Evolutionary conservation across 352 stramenopile genomes (phyloP).

Genomic region (Plasmopara muralis): DNA sequence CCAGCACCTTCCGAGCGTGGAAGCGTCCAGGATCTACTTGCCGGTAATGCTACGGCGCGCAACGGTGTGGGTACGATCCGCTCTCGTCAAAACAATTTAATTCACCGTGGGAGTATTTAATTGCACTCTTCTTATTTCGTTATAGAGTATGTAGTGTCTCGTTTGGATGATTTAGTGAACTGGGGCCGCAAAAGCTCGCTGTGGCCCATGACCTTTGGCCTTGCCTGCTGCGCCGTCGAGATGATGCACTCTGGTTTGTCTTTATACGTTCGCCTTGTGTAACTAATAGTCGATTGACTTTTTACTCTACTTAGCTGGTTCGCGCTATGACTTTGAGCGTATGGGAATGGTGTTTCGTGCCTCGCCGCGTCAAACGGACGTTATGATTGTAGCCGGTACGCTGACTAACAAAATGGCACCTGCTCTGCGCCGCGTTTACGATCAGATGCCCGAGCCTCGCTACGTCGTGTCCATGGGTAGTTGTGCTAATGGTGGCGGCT

Average conservation of each 20-base stretch:
- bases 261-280: background rate
- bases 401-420: constrained; percentile 99
- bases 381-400: constrained; percentile 99
- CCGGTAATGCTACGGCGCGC: constrained; percentile 55
- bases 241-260: constrained; percentile 95
- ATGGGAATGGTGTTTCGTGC: constrained; percentile 97
- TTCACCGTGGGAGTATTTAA: constrained; percentile 1
- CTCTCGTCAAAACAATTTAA: background rate
- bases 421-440: constrained; percentile 92
- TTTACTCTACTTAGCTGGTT: constrained; percentile 22
- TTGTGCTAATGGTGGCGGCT: constrained; percentile 93
- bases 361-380: constrained; percentile 89
- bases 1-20: constrained; percentile 38
- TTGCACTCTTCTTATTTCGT: no score
- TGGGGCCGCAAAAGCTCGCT: constrained; percentile 95
- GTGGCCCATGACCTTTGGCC: constrained; percentile 99
- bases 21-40: constrained; percentile 67
- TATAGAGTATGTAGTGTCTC: constrained; percentile 95
- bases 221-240: constrained; percentile 99
- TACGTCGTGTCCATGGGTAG: constrained; percentile 98
- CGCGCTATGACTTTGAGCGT: constrained; percentile 96
- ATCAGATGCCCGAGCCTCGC: constrained; percentile 98
- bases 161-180: constrained; percentile 98
- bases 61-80: constrained; percentile 63
- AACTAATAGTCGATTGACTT: background rate